These are phyloP conservation scores for Termitomyces bulborhizus DNA, from an alignment of 768 basidiomycete species.

Conservation along the genomic window DNA sequence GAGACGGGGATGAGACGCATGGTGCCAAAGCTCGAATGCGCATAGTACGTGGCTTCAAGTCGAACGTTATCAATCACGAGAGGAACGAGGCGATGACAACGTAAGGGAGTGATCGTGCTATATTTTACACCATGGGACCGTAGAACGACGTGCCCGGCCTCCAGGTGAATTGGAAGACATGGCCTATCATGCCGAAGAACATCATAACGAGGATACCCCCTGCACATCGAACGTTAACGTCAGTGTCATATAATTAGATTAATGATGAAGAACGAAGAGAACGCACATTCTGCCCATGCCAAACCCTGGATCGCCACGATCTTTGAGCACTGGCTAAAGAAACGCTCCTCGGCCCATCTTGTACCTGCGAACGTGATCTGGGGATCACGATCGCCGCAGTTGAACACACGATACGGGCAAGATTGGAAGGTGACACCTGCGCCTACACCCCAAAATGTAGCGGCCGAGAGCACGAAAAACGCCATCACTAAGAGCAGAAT, in stretches of 20 bases:
- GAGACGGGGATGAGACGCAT: no score
- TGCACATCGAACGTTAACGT: background rate
- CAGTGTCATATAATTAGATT: background rate
- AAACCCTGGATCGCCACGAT: conserved; percentile 12
- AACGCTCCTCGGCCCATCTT: conserved; percentile 6
- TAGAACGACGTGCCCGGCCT: conserved; percentile 10
- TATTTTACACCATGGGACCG: background rate
- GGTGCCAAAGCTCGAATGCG: no score
- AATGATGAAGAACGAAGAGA: no score
- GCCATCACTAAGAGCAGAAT: conserved; percentile 1
- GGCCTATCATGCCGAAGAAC: conserved; percentile 9
- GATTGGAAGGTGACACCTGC: conserved; percentile 9
- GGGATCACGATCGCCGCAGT: conserved; percentile 3
- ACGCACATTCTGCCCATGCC: conserved; percentile 11
- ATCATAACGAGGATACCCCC: conserved; percentile 9
- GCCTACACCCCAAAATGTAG: conserved; percentile 9
- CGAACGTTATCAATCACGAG: background rate
- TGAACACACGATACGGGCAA: conserved; percentile 8
- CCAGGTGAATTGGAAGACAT: background rate
- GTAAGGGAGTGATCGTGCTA: no score
- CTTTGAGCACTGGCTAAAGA: conserved; percentile 12
- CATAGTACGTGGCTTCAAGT: background rate
- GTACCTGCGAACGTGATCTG: conserved; percentile 1
- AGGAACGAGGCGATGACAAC: background rate
- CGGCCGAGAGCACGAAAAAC: conserved; percentile 7